These are phyloP conservation scores for Pseudogymnoascus sp. DNA, from an alignment of 2,329 filamentous ascomycete species.

Conservation along the genomic window DNA sequence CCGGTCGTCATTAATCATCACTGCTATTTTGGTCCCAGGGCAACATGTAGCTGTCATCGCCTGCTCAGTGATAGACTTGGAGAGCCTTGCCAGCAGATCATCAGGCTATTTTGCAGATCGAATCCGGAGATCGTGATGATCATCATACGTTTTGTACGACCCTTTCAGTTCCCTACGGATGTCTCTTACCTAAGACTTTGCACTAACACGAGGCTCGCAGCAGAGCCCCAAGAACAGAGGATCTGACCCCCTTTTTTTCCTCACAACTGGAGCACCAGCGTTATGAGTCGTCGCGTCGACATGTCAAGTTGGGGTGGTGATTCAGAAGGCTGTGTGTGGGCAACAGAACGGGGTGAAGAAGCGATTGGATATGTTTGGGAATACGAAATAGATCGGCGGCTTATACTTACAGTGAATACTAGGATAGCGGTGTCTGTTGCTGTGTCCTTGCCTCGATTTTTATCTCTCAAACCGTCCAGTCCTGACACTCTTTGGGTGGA, in stretches of 20 bases:
- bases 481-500: not conserved
- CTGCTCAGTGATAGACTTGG: not conserved
- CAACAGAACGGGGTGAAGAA: not conserved
- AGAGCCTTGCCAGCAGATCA: not conserved
- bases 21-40: not conserved
- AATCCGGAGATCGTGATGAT: not conserved
- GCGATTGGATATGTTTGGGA: not conserved
- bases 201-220: not conserved
- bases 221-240: not conserved
- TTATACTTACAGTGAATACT: not conserved
- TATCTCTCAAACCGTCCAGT: not conserved
- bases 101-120: not conserved
- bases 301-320: not conserved
- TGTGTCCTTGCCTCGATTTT: not conserved
- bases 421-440: not conserved
- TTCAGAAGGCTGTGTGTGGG: not conserved
- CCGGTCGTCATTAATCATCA: not conserved
- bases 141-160: not conserved
- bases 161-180: not conserved
- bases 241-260: not conserved
- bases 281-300: not conserved
- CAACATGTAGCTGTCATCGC: not conserved
- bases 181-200: not conserved
- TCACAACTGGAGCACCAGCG: not conserved
- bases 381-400: not conserved